phyloP scores from a whole-genome alignment of 257 asterid species.

The Striga asiatica region DNA sequence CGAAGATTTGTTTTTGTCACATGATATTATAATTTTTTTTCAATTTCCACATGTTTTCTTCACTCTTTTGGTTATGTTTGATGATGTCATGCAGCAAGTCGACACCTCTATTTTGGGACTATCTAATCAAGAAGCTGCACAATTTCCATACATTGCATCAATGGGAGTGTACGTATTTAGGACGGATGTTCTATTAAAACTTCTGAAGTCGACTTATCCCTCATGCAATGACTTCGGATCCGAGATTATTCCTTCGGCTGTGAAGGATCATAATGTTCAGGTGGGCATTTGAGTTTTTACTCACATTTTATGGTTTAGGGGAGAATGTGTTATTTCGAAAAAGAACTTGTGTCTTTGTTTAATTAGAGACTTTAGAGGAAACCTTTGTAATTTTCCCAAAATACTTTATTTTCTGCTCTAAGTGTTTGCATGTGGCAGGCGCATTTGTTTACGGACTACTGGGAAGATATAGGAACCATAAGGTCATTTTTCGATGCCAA shows the following conservation, averaged over 20 bases:
- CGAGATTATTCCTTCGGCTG: slow-evolving; percentile 91
- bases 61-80: slow-evolving; percentile 1
- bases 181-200: slow-evolving; percentile 65
- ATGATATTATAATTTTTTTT: neutral
- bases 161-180: slow-evolving; percentile 91
- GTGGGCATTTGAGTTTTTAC: slow-evolving; percentile 19
- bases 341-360: neutral
- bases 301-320: neutral
- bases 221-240: slow-evolving; percentile 90
- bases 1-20: neutral
- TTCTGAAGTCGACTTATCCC: slow-evolving; percentile 54
- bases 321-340: neutral
- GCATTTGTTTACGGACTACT: slow-evolving; percentile 68
- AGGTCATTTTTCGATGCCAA: slow-evolving; percentile 88
- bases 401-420: neutral
- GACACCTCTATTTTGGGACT: slow-evolving; percentile 85
- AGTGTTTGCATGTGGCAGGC: slow-evolving; percentile 40
- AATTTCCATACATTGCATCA: slow-evolving; percentile 78
- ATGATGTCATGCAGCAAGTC: slow-evolving; percentile 52
- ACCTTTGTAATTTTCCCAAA: neutral
- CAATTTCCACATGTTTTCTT: neutral
- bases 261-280: slow-evolving; percentile 78
- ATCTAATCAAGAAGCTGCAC: slow-evolving; percentile 42
- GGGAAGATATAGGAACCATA: slow-evolving; percentile 96
- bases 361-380: neutral